Evolutionary conservation across 768 basidiomycete species (phyloP).

Genomic region (Termitomyces sp.): DNA sequence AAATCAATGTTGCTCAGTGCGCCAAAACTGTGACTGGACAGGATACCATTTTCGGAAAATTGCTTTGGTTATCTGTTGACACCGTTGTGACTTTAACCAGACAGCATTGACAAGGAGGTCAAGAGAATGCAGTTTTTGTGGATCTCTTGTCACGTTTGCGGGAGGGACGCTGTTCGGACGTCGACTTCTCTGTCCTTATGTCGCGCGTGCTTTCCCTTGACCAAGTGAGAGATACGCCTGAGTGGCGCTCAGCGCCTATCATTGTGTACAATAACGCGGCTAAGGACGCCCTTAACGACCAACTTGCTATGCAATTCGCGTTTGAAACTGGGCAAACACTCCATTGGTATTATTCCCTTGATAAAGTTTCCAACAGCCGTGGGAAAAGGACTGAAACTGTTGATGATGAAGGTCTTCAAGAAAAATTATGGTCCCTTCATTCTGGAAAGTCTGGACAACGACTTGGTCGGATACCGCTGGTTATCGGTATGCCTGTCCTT

Average conservation of each 20-base stretch:
- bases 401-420: background rate
- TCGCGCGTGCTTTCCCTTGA: background rate
- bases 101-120: background rate
- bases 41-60: background rate
- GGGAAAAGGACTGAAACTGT: background rate
- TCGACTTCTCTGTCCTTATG: background rate
- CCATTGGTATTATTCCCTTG: slow-evolving; percentile 12
- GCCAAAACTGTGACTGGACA: too few relatives aligned
- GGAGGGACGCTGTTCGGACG: background rate
- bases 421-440: background rate
- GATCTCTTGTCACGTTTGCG: background rate
- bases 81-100: background rate
- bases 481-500: slow-evolving; percentile 31
- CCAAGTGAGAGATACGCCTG: background rate
- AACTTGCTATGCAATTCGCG: background rate
- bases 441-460: slow-evolving; percentile 1
- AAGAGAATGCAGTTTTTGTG: background rate
- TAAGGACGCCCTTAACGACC: slow-evolving; percentile 10
- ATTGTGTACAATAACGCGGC: slow-evolving; percentile 5
- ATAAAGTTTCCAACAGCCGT: background rate
- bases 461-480: slow-evolving; percentile 13
- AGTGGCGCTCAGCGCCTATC: too few relatives aligned
- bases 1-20: too few relatives aligned
- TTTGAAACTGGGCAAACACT: background rate
- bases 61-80: background rate